Evolutionary conservation across 2,329 filamentous ascomycete species (phyloP), one percentile per base, ranked within the genome.

Genomic region (Exserohilum turcica): DNA sequence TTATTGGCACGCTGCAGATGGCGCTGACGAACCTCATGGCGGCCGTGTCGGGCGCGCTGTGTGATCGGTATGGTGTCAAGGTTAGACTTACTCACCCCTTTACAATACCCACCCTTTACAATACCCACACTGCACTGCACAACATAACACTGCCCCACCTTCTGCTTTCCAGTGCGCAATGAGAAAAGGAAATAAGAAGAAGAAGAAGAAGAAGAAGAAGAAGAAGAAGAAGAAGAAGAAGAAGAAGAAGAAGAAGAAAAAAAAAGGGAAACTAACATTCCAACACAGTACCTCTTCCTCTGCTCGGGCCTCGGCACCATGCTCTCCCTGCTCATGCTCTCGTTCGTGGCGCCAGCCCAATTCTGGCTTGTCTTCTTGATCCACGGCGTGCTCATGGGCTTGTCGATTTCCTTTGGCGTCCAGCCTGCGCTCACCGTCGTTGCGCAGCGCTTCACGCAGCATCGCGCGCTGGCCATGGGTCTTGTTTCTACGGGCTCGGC

Each of bases 31-130:
- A 81, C 63, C 73, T 65, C n/a, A 63, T 81, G 55, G 84, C 85
- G 0, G 82, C 84, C 0, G 57, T 89, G 5, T 79, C 84, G n/a
- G 87, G 87, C 1, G 81, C 81, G 15, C 42, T 87, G 0, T 88
- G 82, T 60, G 87, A 90, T 63, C 79, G 73, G 29, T 84, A 84
- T 49, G 86, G 87, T 0, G 81, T 86, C 0, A 78, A 79, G 32
- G 79, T 75, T 16, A 59, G 78, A 16, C 15, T 16, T 28, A 51
- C n/a, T n/a, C n/a, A n/a, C n/a, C n/a, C n/a, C n/a, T n/a, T n/a
- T n/a, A n/a, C n/a, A n/a, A n/a, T n/a, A n/a, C n/a, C n/a, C n/a
- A n/a, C n/a, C n/a, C n/a, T n/a, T n/a, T n/a, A n/a, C n/a, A n/a
- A n/a, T n/a, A n/a, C n/a, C n/a, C n/a, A n/a, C n/a, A n/a, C n/a